Conservation (phyloP, 2,329 filamentous ascomycete species). For the Colletotrichum spinosum region DNA sequence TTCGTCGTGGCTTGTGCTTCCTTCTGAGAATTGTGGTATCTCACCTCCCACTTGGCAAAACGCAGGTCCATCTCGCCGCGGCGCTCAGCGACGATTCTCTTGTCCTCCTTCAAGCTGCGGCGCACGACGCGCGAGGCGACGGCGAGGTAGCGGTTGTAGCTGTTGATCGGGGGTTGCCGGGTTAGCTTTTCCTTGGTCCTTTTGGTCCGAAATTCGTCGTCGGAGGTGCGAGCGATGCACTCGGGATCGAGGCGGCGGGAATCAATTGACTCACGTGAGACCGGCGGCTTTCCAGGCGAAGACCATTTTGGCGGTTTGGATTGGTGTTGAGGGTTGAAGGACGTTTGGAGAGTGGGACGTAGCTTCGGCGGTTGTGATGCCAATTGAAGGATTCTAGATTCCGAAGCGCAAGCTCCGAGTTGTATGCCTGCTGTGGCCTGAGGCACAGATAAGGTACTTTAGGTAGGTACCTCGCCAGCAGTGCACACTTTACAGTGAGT, state of each 20-base stretch:
- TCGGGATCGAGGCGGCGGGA: neutral
- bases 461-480: neutral
- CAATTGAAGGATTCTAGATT: conserved; percentile 45
- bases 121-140: conserved; percentile 95
- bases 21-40: conserved; percentile 47
- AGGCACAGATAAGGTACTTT: conserved; percentile 7
- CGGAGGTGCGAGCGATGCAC: conserved; percentile 5
- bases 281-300: conserved; percentile 99
- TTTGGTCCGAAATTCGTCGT: conserved; percentile 10
- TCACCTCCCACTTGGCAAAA: conserved; percentile 96
- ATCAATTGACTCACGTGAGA: conserved; percentile 79
- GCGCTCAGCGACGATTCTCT: conserved; percentile 87
- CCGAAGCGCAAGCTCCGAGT: conserved; percentile 37
- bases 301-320: conserved; percentile 78
- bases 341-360: conserved; percentile 40
- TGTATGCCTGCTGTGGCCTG: conserved; percentile 39
- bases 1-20: neutral
- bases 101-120: conserved; percentile 95
- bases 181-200: conserved; percentile 48
- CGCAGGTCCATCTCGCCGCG: conserved; percentile 89
- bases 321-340: conserved; percentile 44
- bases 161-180: conserved; percentile 53
- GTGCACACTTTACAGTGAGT: neutral
- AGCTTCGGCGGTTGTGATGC: conserved; percentile 47
- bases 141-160: conserved; percentile 99